These are phyloP conservation scores for Cladosporium velox DNA, from an alignment of 2,329 filamentous ascomycete species.

Conservation along the genomic window DNA sequence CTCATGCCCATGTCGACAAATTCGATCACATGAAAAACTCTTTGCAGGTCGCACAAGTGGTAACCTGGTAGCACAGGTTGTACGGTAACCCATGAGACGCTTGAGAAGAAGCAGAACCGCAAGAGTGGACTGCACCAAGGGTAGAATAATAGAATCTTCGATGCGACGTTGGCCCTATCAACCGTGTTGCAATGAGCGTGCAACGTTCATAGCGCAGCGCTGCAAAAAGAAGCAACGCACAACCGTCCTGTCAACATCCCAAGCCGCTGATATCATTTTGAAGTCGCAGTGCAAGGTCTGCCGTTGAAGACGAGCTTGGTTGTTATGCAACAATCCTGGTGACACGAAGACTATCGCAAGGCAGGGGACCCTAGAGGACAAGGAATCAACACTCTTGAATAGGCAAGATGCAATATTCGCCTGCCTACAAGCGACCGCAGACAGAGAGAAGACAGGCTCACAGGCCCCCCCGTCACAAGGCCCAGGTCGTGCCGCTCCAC, in stretches of 20 bases:
- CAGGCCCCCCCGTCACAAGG: neutral
- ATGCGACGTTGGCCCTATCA: constrained; percentile 11
- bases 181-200: neutral
- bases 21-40: neutral
- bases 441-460: neutral
- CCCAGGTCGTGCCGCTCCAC: constrained; percentile 3
- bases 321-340: neutral
- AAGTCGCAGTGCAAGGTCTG: constrained; percentile 9
- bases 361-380: constrained; percentile 3
- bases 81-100: neutral
- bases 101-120: neutral
- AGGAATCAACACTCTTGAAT: neutral
- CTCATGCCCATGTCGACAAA: neutral
- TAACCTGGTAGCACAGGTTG: neutral
- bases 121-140: neutral
- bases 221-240: constrained; percentile 1
- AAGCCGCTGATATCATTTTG: constrained; percentile 17
- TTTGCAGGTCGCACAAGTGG: constrained; percentile 1
- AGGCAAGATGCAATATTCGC: constrained; percentile 9
- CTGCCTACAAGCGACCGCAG: constrained; percentile 8
- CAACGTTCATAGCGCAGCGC: constrained; percentile 3
- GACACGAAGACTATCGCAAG: neutral
- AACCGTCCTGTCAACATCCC: constrained; percentile 5
- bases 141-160: neutral
- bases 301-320: neutral